phyloP scores from a whole-genome alignment of 2,329 filamentous ascomycete species.

The Cercospora beticola region DNA sequence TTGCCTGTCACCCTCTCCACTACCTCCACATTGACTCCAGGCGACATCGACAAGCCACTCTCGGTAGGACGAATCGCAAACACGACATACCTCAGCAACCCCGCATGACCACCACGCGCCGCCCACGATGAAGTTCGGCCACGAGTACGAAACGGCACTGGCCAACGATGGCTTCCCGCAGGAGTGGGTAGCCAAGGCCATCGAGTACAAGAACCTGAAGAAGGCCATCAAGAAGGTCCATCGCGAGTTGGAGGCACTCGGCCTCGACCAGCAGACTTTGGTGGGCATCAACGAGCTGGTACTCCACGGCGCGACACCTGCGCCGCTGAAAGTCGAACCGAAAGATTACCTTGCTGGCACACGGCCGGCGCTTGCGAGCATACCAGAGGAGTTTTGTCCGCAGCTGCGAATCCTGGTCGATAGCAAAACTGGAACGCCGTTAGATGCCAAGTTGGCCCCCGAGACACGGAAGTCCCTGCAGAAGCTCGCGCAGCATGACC shows the following conservation, averaged over 20 bases:
- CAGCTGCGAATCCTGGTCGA: slow-evolving; percentile 70
- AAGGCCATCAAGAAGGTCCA: slow-evolving; percentile 83
- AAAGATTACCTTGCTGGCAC: slow-evolving; percentile 30
- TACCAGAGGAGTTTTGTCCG: slow-evolving; percentile 55
- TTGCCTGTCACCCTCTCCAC: background rate
- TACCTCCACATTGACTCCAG: background rate
- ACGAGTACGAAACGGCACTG: slow-evolving; percentile 70
- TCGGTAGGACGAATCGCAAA: background rate
- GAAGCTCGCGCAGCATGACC: slow-evolving; percentile 55
- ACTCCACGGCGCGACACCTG: slow-evolving; percentile 15
- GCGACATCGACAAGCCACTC: background rate
- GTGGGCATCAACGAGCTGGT: slow-evolving; percentile 58
- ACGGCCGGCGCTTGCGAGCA: slow-evolving; percentile 25
- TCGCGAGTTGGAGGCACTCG: slow-evolving; percentile 66
- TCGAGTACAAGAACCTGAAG: slow-evolving; percentile 82
- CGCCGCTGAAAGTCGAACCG: background rate
- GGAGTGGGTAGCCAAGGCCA: slow-evolving; percentile 69
- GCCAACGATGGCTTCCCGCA: slow-evolving; percentile 71
- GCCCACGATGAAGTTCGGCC: slow-evolving; percentile 77
- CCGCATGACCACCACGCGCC: slow-evolving; percentile 1
- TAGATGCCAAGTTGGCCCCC: slow-evolving; percentile 67
- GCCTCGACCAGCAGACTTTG: slow-evolving; percentile 70
- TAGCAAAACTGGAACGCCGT: slow-evolving; percentile 62
- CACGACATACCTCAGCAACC: background rate
- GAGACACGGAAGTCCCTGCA: slow-evolving; percentile 64